These are phyloP conservation scores for Taiozyma sp. DNA, from an alignment of 1,139 yeast species.

Conservation along the genomic window DNA sequence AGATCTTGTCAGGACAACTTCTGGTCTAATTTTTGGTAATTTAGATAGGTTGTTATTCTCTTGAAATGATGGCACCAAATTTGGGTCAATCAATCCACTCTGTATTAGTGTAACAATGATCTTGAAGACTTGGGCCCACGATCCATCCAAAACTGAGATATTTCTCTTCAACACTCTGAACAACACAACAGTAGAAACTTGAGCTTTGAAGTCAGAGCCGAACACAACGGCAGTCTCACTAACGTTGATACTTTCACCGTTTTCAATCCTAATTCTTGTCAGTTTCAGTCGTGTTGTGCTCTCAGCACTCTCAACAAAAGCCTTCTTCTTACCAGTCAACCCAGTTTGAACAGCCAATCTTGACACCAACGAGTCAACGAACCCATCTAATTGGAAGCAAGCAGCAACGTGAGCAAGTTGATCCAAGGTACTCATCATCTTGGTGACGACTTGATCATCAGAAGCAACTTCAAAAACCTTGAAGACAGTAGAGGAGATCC, in stretches of 20 bases:
- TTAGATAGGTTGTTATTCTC: slow-evolving; percentile 42
- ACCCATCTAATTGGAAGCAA: slow-evolving; percentile 48
- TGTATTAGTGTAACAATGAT: slow-evolving; percentile 64
- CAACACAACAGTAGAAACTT: slow-evolving; percentile 77
- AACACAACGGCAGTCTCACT: slow-evolving; percentile 78
- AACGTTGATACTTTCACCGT: slow-evolving; percentile 54
- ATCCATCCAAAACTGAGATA: slow-evolving; percentile 27
- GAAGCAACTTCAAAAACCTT: slow-evolving; percentile 80
- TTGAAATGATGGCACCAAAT: slow-evolving; percentile 62
- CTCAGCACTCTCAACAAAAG: slow-evolving; percentile 1
- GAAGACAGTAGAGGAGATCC: slow-evolving; percentile 62
- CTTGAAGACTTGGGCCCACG: slow-evolving; percentile 58
- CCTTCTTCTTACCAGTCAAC: slow-evolving; percentile 30
- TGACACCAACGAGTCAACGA: slow-evolving; percentile 61
- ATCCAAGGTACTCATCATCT: slow-evolving; percentile 83
- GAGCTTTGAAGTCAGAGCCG: slow-evolving; percentile 91
- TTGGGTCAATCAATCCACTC: slow-evolving; percentile 66
- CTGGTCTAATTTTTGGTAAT: slow-evolving; percentile 60
- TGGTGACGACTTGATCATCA: slow-evolving; percentile 83
- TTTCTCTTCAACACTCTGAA: slow-evolving; percentile 70
- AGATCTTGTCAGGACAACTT: slow-evolving; percentile 54
- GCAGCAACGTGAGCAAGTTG: slow-evolving; percentile 76
- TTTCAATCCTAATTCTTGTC: slow-evolving; percentile 22
- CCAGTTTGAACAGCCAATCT: slow-evolving; percentile 61
- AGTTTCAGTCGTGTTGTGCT: slow-evolving; percentile 12